A percentile compares a stretch with the other conserved stretches of the same genome.
phyloP scores from a whole-genome alignment of 768 basidiomycete species.

The Boletus bicolor region DNA sequence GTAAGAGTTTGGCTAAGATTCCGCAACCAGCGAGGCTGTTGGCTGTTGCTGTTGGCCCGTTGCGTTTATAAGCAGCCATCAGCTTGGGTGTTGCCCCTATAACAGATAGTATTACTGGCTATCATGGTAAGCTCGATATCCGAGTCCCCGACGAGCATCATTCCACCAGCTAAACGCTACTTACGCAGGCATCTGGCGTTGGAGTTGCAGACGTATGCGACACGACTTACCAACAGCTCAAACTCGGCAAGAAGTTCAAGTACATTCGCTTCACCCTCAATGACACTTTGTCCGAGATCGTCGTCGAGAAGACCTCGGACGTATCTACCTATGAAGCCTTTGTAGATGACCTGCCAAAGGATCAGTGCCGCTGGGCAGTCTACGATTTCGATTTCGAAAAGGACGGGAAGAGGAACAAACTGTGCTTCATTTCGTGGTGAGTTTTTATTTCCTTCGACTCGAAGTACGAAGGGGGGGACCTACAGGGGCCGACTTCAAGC shows the following conservation, averaged over 20 bases:
- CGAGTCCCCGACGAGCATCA: background rate
- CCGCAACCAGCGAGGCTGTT: background rate
- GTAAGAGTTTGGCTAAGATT: background rate
- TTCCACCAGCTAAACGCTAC: background rate
- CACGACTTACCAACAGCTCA: constrained; percentile 20
- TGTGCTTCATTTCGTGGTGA: constrained; percentile 82
- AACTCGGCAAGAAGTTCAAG: constrained; percentile 52
- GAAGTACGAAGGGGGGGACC: background rate
- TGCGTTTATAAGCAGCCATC: constrained; percentile 12
- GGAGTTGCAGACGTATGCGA: constrained; percentile 53
- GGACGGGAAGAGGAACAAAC: constrained; percentile 78
- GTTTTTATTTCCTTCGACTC: background rate
- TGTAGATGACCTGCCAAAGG: constrained; percentile 65
- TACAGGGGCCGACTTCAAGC: background rate
- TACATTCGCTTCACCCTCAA: constrained; percentile 82
- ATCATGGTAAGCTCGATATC: constrained; percentile 25
- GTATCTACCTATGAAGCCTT: constrained; percentile 67
- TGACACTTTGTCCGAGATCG: constrained; percentile 61
- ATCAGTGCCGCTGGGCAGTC: constrained; percentile 82
- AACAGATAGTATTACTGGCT: background rate
- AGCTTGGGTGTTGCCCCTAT: constrained; percentile 9
- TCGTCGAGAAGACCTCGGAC: constrained; percentile 65
- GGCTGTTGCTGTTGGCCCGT: background rate
- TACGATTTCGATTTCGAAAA: constrained; percentile 87
- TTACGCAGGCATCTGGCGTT: constrained; percentile 35